A percentile compares a stretch with the other conserved stretches of the same genome.
Conservation (phyloP, 2,329 filamentous ascomycete species). For the Fusarium sp. region DNA sequence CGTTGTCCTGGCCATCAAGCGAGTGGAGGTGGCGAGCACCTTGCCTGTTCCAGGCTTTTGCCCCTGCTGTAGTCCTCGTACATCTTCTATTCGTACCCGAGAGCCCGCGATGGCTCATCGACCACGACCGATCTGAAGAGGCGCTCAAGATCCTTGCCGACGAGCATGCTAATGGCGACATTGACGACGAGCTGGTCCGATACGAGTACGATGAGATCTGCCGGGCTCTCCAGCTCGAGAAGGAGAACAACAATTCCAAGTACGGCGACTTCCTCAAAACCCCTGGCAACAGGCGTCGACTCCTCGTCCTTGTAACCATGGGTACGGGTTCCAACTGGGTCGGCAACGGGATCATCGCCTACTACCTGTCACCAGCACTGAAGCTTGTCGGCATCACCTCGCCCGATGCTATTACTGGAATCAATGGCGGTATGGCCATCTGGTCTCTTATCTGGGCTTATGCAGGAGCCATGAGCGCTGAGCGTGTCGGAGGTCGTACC, state of each 20-base stretch:
- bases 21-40: conserved; percentile 37
- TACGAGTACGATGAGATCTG: conserved; percentile 73
- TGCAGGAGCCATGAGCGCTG: conserved; percentile 24
- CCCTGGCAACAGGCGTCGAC: conserved; percentile 70
- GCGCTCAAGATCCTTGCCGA: conserved; percentile 66
- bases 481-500: conserved; percentile 22
- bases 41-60: conserved; percentile 32
- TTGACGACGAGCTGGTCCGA: conserved; percentile 66
- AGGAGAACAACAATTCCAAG: conserved; percentile 58
- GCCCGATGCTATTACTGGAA: conserved; percentile 17
- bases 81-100: conserved; percentile 53
- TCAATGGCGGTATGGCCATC: conserved; percentile 37
- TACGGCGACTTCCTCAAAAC: conserved; percentile 71
- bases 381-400: conserved; percentile 30
- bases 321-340: conserved; percentile 73
- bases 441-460: conserved; percentile 30
- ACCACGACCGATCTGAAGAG: conserved; percentile 49
- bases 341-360: conserved; percentile 71
- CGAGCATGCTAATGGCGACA: conserved; percentile 70
- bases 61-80: conserved; percentile 24
- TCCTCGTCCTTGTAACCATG: conserved; percentile 69
- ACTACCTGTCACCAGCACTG: conserved; percentile 68
- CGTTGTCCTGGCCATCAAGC: conserved; percentile 5
- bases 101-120: conserved; percentile 53
- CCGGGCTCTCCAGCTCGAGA: conserved; percentile 68